phyloP scores from a whole-genome alignment of 495 filamentous ascomycete species.

The Tuber umbilicatum region DNA sequence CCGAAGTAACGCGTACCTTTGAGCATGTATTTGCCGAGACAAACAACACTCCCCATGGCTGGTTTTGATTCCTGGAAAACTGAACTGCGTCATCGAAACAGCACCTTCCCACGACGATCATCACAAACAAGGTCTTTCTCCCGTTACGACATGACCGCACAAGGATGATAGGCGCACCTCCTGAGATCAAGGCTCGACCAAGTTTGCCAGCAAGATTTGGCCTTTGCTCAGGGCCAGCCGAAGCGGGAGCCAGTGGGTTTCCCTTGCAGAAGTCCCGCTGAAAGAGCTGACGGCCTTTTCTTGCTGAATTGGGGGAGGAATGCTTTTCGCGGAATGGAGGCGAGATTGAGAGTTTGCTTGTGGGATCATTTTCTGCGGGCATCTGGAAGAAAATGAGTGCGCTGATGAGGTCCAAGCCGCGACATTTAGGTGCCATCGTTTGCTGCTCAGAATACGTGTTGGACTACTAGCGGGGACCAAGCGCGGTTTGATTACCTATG shows the following conservation, averaged over 20 bases:
- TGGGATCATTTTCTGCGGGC: background rate
- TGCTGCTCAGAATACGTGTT: background rate
- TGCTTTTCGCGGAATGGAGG: background rate
- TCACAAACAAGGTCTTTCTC: background rate
- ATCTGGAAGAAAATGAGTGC: background rate
- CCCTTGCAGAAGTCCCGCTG: background rate
- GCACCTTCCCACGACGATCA: background rate
- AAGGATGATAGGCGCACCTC: too few relatives aligned
- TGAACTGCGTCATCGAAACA: background rate
- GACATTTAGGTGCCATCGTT: background rate
- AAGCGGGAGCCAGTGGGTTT: background rate
- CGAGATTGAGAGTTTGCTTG: background rate
- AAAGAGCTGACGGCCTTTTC: background rate
- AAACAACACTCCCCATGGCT: background rate
- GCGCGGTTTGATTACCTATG: background rate
- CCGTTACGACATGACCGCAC: background rate
- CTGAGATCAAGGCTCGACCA: background rate
- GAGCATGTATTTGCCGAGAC: background rate
- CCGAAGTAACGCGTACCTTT: background rate
- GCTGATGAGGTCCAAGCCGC: background rate
- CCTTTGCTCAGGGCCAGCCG: background rate
- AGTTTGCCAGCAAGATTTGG: background rate
- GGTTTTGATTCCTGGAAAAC: background rate
- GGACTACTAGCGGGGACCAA: background rate
- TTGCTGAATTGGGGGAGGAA: background rate